A percentile compares a stretch with the other conserved stretches of the same genome.
These are phyloP conservation scores for Anthostomella pinea DNA, from an alignment of 2,329 filamentous ascomycete genomes.

Conservation along the genomic window DNA sequence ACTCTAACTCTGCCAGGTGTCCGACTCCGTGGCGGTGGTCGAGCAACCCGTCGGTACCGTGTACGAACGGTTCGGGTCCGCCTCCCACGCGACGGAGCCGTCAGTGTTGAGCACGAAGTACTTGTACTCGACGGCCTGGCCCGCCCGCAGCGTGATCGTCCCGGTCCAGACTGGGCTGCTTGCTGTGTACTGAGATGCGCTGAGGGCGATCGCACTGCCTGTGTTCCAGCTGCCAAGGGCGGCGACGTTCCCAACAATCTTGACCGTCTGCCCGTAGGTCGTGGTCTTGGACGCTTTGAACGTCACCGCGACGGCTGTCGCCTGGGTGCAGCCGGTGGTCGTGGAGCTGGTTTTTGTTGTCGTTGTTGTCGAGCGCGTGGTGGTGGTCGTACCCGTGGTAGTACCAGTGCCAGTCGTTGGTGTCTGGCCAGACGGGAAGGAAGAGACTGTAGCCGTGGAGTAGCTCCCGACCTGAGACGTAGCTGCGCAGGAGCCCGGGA, in stretches of 20 bases:
- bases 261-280: constrained; percentile 60
- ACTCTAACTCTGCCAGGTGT: constrained; percentile 32
- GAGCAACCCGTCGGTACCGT: constrained; percentile 33
- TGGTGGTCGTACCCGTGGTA: constrained; percentile 15
- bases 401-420: constrained; percentile 35
- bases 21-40: constrained; percentile 26
- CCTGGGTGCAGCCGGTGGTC: constrained; percentile 35
- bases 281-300: constrained; percentile 61
- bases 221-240: constrained; percentile 64
- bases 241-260: constrained; percentile 57
- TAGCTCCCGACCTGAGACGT: constrained; percentile 51
- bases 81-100: constrained; percentile 62
- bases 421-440: constrained; percentile 50
- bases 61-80: constrained; percentile 50
- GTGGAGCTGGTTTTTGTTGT: constrained; percentile 15
- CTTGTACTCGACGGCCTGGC: constrained; percentile 62
- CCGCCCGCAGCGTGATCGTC: constrained; percentile 53
- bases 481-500: constrained; percentile 48
- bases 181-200: constrained; percentile 56
- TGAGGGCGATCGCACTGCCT: constrained; percentile 51
- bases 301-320: constrained; percentile 54
- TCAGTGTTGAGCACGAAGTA: constrained; percentile 59
- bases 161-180: constrained; percentile 60
- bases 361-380: constrained; percentile 29
- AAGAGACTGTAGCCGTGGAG: constrained; percentile 43